A percentile compares a stretch with the other conserved stretches of the same genome.
Conservation (phyloP, 208 protist species). For the Leishmania martiniquensis region DNA sequence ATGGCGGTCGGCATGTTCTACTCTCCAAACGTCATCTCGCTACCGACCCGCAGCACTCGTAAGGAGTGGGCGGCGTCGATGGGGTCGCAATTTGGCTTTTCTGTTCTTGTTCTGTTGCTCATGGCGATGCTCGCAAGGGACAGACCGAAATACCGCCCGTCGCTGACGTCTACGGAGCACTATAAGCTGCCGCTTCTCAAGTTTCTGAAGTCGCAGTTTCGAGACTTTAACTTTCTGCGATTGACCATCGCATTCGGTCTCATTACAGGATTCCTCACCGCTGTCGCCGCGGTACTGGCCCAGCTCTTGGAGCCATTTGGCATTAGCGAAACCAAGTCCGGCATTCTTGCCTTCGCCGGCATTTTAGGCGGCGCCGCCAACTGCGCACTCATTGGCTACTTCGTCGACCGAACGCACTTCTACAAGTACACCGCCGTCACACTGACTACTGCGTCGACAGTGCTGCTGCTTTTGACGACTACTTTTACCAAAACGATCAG, state of each 20-base stretch:
- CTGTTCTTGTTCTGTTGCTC: conserved; percentile 24
- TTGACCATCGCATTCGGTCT: conserved; percentile 47
- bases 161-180: conserved; percentile 27
- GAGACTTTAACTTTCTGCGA: conserved; percentile 36
- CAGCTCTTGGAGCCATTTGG: conserved; percentile 58
- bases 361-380: conserved; percentile 42
- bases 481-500: conserved; percentile 20
- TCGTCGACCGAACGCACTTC: conserved; percentile 35
- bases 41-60: conserved; percentile 24
- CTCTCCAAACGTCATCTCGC: conserved; percentile 44
- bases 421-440: conserved; percentile 39
- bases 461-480: conserved; percentile 20
- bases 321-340: conserved; percentile 36
- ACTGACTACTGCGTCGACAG: conserved; percentile 13
- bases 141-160: conserved; percentile 34
- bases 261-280: conserved; percentile 36
- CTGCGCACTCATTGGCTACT: conserved; percentile 37
- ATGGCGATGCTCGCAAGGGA: conserved; percentile 27
- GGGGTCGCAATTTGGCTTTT: conserved; percentile 40
- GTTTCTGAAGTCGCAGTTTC: conserved; percentile 32
- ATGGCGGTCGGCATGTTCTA: conserved; percentile 73
- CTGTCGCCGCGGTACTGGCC: conserved; percentile 38
- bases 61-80: conserved; percentile 35
- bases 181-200: conserved; percentile 20
- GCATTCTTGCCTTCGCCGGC: conserved; percentile 50